Base-by-base conservation (phyloP, 2,329 filamentous ascomycete species). In the Pleoardoris graminearum region DNA sequence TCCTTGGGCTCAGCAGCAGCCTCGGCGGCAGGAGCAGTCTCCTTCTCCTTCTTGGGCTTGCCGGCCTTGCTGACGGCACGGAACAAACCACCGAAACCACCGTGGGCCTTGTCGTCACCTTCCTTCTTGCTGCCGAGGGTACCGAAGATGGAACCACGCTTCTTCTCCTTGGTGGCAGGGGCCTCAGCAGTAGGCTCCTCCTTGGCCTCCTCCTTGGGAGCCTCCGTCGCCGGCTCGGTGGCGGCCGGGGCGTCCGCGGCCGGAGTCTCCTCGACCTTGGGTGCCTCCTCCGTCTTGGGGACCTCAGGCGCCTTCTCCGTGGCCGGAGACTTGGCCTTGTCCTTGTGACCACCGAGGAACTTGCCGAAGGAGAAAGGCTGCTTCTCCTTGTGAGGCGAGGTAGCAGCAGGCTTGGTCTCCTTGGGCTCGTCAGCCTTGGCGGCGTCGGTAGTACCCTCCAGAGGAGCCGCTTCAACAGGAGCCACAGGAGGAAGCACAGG, bases 141-240 rank as follows among this genome's bases (percentile, higher is more conserved):
- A 65, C 84, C 85, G 76, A 95, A 95, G 69, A 92, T 87, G 62
- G 89, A 93, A 78, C 86, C 85, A 75, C 91, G 89, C 89, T 95
- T 96, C 77, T 84, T 82, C 89, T 95, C 95, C 77, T 84, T 82
- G 83, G 89, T 90, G 62, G 80, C 70, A 41, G 66, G 60, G 10
- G 48, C 55, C 19, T 60, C 58, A 60, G 82, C 79, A 48, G 75
- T 74, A 58, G 80, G 74, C 61, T 58, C 73, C 48, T 79, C 78
- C 45, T 61, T 57, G n/a, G 60, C 71, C 55, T 81, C 79, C 32
- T 74, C 71, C 58, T 68, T 74, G 62, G 78, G 76, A 55, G 74
- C 56, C 63, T 80, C 79, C 10, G 74, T 71, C 48, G 57, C 57
- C 19, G 62, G 58, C 19, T 64, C 65, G 39, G 50, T 66, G 30